These are phyloP conservation scores for Pestalotiopsis sp. DNA, from an alignment of 2,329 filamentous ascomycete species.

Conservation along the genomic window DNA sequence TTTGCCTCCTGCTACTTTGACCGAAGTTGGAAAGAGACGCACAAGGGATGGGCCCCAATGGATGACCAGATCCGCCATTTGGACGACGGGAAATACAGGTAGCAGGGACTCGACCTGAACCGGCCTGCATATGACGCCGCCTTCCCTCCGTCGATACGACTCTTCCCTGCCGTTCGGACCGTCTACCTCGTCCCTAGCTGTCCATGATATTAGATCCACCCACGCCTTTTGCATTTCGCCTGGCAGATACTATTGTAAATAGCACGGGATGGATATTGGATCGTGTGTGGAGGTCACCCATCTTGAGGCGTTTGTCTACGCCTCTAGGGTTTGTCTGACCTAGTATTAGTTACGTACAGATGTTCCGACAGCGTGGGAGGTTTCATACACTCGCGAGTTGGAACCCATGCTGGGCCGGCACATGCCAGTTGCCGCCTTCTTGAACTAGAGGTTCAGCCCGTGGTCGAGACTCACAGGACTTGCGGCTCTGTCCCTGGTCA, in stretches of 20 bases:
- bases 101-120: background rate
- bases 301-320: background rate
- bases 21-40: background rate
- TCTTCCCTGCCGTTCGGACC: constrained; percentile 1
- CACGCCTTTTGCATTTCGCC: background rate
- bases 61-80: background rate
- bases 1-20: background rate
- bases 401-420: background rate
- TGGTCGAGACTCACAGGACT: background rate
- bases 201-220: background rate
- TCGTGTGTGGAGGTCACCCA: background rate
- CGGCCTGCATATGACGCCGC: background rate
- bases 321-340: background rate
- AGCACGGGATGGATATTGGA: background rate
- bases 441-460: constrained; percentile 1
- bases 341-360: constrained; percentile 5
- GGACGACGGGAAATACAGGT: background rate
- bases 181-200: background rate
- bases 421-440: background rate
- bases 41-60: background rate
- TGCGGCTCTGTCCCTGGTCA: background rate
- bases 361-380: background rate
- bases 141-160: background rate
- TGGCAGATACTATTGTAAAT: background rate
- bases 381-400: background rate